These are phyloP conservation scores for Meyerozyma carpophila DNA, from an alignment of 1,139 yeast species.

Conservation along the genomic window DNA sequence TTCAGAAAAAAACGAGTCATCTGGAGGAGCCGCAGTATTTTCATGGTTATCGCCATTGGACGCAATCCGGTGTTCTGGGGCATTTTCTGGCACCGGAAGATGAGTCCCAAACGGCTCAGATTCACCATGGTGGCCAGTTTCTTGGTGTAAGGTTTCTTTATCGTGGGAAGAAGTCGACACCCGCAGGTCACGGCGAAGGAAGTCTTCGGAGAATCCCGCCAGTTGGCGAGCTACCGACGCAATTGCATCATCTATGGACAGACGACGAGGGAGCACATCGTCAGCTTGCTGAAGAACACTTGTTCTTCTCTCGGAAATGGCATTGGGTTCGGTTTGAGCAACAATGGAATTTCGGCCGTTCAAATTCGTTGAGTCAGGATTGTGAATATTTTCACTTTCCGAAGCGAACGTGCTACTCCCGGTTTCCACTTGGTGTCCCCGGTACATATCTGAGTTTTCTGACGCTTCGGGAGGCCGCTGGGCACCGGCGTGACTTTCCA, in stretches of 20 bases:
- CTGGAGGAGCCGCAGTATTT: background rate
- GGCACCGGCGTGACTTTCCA: background rate
- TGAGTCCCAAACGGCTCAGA: no score
- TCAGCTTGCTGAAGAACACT: background rate
- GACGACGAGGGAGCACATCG: background rate
- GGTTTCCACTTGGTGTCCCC: background rate
- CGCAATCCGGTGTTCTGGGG: background rate
- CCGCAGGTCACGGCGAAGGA: background rate
- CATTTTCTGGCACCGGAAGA: background rate
- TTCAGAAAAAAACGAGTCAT: background rate
- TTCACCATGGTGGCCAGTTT: no score
- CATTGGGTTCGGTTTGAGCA: background rate
- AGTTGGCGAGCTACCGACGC: background rate
- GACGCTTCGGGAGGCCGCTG: background rate
- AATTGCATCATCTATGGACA: background rate
- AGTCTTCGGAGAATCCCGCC: background rate
- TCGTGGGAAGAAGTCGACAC: background rate
- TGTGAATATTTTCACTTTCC: background rate
- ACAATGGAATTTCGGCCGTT: background rate
- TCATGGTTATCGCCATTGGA: background rate
- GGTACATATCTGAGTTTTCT: background rate
- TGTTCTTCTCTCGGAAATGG: slow-evolving; percentile 3
- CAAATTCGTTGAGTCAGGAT: background rate
- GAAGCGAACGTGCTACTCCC: background rate
- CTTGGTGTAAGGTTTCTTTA: background rate